phyloP scores from a whole-genome alignment of 2,329 filamentous ascomycete genomes.

The Penicillium brevicompactum region DNA sequence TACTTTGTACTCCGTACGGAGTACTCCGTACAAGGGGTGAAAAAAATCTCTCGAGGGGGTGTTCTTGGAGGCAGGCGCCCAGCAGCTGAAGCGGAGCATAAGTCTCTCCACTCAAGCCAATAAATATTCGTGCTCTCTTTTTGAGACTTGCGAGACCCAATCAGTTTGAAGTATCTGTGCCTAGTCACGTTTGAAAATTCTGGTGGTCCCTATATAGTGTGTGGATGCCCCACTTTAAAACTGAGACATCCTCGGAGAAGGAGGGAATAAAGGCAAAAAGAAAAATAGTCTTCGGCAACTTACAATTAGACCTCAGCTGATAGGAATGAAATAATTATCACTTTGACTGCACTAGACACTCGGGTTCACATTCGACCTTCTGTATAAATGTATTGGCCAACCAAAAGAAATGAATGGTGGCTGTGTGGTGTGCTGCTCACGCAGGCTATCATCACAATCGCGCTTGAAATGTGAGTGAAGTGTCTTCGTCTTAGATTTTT shows the following conservation, averaged over 20 bases:
- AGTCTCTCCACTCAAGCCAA: background rate
- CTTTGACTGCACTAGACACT: background rate
- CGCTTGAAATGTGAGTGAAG: background rate
- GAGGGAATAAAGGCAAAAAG: background rate
- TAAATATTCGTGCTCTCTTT: background rate
- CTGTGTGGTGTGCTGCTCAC: background rate
- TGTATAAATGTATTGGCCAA: background rate
- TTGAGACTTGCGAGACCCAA: background rate
- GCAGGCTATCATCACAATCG: background rate
- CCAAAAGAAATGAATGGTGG: background rate
- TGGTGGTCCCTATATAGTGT: too few relatives aligned
- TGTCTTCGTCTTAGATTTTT: background rate
- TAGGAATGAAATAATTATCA: background rate
- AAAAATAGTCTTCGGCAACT: background rate
- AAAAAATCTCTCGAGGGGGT: too few relatives aligned
- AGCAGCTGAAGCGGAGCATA: background rate
- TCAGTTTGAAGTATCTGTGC: background rate
- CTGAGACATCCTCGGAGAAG: background rate
- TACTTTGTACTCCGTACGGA: background rate
- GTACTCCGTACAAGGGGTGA: too few relatives aligned
- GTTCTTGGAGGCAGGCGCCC: too few relatives aligned
- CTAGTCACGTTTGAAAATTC: background rate
- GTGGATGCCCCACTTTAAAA: background rate
- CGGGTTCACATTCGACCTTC: background rate
- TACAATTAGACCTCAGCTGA: background rate